Evolutionary conservation across 2,329 filamentous ascomycete species (phyloP), one percentile per base, ranked within the genome.

Genomic region (Nemania sp.): DNA sequence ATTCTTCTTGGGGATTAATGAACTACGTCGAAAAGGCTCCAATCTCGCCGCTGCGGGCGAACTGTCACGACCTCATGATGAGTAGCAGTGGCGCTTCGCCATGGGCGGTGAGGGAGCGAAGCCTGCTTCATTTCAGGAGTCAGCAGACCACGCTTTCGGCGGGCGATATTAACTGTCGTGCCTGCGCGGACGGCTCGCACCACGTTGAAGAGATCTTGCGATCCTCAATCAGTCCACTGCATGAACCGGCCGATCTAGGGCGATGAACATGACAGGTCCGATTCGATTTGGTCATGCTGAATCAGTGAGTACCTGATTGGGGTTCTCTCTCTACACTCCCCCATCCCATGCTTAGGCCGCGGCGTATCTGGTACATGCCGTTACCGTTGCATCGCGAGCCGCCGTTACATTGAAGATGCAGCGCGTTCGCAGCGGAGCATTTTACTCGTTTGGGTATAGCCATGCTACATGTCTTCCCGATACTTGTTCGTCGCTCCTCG

Each of bases 321-420:
- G 42, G 29, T 18, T 15, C 11, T 5, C 37, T 32, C n/a, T n/a
- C n/a, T n/a, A n/a, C n/a, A n/a, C n/a, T n/a, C n/a, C n/a, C n/a
- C n/a, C n/a, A n/a, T n/a, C 25, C 53, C 45, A 45, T 20, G 47
- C 43, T 52, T 63, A 54, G 49, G 37, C 43, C n/a, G 40, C 53
- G 45, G 59, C 43, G 55, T 59, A 47, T 48, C 45, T 48, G 15
- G 54, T 57, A 48, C 39, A 42, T 43, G 57, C 54, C 61, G 40
- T 35, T 60, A 60, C 45, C 45, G 61, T 63, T 63, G 18, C 57
- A 63, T 63, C 54, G 49, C 40, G 61, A 60, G 61, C 61, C 61
- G 61, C 49, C 45, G 61, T 63, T 57, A 57, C 61, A 63, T 60
- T 18, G 57, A 49, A n/a, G 54, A 62, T 57, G 54, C 61, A 48